Evolutionary conservation across 495 filamentous ascomycete species (phyloP).

Genomic region (Trichoderma reesei): DNA sequence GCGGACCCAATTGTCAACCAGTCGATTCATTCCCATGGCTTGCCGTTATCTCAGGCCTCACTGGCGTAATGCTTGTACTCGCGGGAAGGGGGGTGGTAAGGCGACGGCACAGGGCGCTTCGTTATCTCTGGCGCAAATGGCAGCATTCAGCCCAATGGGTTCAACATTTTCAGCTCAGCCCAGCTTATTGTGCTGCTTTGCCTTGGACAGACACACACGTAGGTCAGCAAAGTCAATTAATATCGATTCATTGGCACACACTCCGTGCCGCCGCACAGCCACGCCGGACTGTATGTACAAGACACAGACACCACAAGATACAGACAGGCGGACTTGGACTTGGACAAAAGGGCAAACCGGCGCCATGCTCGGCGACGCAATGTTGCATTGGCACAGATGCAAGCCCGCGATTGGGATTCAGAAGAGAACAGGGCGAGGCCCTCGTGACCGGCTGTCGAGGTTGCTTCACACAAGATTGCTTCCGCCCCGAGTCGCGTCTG

Average conservation of each 20-base stretch:
- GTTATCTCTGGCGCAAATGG: conserved; percentile 6
- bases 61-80: not conserved
- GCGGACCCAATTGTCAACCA: not conserved
- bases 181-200: not conserved
- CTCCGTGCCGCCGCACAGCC: not conserved
- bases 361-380: not conserved
- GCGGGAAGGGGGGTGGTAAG: not conserved
- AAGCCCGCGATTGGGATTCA: not conserved
- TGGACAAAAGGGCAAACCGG: too few relatives aligned
- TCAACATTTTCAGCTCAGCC: not conserved
- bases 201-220: not conserved
- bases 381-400: not conserved
- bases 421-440: not conserved
- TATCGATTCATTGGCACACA: too few relatives aligned
- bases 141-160: not conserved
- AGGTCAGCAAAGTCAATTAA: not conserved
- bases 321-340: too few relatives aligned
- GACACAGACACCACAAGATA: too few relatives aligned
- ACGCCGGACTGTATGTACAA: not conserved
- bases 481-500: not conserved
- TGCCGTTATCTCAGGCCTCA: not conserved
- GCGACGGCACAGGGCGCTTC: not conserved
- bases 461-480: not conserved
- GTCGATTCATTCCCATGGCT: not conserved
- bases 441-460: not conserved